A percentile compares a stretch with the other conserved stretches of the same genome.
These are phyloP conservation scores for Fragilariopsis cylindrus DNA, from an alignment of 108 stramenopile genomes.

Conservation along the genomic window DNA sequence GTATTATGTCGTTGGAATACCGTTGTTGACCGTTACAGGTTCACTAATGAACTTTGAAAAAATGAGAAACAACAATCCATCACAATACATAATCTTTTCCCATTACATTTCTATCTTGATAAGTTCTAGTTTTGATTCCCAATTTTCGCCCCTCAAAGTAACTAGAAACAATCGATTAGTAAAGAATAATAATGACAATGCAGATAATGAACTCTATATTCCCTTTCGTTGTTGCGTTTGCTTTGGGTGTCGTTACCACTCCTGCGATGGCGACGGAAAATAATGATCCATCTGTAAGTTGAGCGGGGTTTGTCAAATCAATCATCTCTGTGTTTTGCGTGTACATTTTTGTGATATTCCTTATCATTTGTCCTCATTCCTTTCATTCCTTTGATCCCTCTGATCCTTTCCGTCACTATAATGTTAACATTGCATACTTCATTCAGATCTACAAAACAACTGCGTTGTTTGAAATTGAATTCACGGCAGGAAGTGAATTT, in stretches of 20 bases:
- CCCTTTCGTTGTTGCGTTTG: background rate
- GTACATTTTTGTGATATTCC: no score
- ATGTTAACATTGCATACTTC: background rate
- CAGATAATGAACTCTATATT: background rate
- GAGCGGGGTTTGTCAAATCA: background rate
- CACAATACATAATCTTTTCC: no score
- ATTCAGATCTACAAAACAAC: constrained; percentile 35
- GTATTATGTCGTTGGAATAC: no score
- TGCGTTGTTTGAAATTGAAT: constrained; percentile 13
- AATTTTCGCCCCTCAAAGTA: no score
- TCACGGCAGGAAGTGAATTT: constrained; percentile 13
- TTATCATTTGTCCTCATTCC: no score
- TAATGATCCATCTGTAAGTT: constrained; percentile 4
- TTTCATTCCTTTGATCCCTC: background rate
- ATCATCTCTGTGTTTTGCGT: no score
- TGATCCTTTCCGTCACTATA: background rate
- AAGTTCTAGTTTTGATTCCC: no score
- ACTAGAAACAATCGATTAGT: no score
- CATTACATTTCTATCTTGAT: no score
- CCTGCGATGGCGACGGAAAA: background rate
- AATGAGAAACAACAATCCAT: no score
- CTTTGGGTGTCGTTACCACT: background rate
- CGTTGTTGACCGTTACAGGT: no score
- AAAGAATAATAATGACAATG: background rate
- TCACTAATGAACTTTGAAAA: no score